These are phyloP conservation scores for Colletotrichum melonis DNA, from an alignment of 2,329 filamentous ascomycete species.

Conservation along the genomic window DNA sequence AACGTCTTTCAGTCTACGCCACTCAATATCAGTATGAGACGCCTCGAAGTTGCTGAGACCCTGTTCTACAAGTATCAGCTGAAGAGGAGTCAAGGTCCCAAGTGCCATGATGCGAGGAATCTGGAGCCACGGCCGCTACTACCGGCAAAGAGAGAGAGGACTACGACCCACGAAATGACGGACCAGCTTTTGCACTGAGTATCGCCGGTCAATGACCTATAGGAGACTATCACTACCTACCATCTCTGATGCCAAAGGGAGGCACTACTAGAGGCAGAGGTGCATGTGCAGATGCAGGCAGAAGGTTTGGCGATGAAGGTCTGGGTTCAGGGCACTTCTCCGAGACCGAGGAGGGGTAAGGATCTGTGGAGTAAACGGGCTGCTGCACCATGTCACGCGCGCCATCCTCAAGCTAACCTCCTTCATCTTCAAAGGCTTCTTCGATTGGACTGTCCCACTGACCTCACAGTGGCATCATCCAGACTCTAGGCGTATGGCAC, in stretches of 20 bases:
- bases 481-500: slow-evolving; percentile 19
- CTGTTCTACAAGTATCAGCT: not conserved
- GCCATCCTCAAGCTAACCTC: slow-evolving; percentile 16
- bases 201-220: not conserved
- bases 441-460: slow-evolving; percentile 22
- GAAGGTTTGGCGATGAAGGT: slow-evolving; percentile 25
- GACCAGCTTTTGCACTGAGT: not conserved
- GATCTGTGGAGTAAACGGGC: slow-evolving; percentile 22
- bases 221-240: not conserved
- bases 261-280: not conserved
- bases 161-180: not conserved
- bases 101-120: not conserved
- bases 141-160: not conserved
- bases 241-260: slow-evolving; percentile 13
- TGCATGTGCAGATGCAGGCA: slow-evolving; percentile 29
- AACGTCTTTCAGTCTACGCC: not conserved
- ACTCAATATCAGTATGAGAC: not conserved
- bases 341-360: slow-evolving; percentile 33
- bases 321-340: slow-evolving; percentile 30
- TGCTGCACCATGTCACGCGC: slow-evolving; percentile 33
- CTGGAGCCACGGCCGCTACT: not conserved
- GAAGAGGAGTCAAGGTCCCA: not conserved
- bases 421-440: slow-evolving; percentile 1
- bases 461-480: slow-evolving; percentile 33
- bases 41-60: not conserved